A percentile compares a stretch with the other conserved stretches of the same genome.
phyloP scores from a whole-genome alignment of 2,329 filamentous ascomycete genomes.

The Zymoseptoria passerinii region DNA sequence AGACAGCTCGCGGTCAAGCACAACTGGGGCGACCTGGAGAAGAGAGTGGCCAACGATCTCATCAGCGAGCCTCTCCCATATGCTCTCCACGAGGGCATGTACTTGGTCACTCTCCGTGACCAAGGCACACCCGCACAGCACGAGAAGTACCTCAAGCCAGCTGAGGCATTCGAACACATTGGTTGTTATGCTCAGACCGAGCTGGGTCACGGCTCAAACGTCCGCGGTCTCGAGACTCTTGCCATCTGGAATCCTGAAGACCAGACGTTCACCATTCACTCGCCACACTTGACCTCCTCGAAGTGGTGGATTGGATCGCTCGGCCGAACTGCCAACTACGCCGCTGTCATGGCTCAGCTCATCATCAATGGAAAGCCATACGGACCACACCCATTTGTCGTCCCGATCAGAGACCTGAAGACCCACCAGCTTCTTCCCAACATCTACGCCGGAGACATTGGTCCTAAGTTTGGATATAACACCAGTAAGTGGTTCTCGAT shows the following conservation, averaged over 20 bases:
- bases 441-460: constrained; percentile 70
- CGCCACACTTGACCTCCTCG: constrained; percentile 62
- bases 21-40: constrained; percentile 60
- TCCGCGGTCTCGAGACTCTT: constrained; percentile 62
- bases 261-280: constrained; percentile 68
- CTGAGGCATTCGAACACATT: constrained; percentile 61
- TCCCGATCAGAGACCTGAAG: constrained; percentile 62
- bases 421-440: constrained; percentile 62
- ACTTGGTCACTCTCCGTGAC: constrained; percentile 59
- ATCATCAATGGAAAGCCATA: constrained; percentile 59
- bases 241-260: constrained; percentile 66
- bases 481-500: not conserved
- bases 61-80: constrained; percentile 68
- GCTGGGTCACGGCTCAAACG: constrained; percentile 70
- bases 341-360: constrained; percentile 71
- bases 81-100: constrained; percentile 64
- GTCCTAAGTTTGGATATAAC: constrained; percentile 66
- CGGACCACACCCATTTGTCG: constrained; percentile 70
- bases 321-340: constrained; percentile 66
- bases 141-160: constrained; percentile 61
- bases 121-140: constrained; percentile 68
- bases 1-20: constrained; percentile 58
- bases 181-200: constrained; percentile 78
- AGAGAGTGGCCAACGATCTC: constrained; percentile 56
- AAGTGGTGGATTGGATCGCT: constrained; percentile 84